Evolutionary conservation across 2,329 filamentous ascomycete species (phyloP).

Genomic region (Colletotrichum australisinense): DNA sequence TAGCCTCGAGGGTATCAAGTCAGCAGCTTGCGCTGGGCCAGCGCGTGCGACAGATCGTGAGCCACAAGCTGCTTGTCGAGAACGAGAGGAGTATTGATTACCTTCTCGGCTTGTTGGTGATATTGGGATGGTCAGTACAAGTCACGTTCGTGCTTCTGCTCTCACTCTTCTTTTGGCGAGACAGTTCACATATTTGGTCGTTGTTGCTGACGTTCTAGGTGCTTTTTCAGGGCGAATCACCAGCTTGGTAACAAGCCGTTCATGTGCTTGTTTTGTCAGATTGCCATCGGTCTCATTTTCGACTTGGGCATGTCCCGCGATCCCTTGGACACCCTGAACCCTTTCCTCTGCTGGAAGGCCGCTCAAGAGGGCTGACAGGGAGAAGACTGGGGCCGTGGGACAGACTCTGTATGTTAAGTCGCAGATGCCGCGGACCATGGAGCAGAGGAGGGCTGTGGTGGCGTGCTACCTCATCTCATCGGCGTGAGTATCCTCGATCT

Average conservation of each 20-base stretch:
- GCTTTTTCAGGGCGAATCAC: constrained; percentile 21
- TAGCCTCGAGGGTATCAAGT: constrained; percentile 38
- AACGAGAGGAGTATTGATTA: constrained; percentile 43
- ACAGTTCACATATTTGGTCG: no score
- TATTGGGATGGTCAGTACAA: constrained; percentile 41
- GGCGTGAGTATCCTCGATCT: neutral
- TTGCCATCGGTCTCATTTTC: constrained; percentile 55
- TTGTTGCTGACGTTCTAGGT: neutral
- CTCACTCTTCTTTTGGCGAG: neutral
- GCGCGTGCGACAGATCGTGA: constrained; percentile 41
- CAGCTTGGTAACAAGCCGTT: constrained; percentile 52
- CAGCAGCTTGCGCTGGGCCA: constrained; percentile 41
- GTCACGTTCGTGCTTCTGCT: neutral
- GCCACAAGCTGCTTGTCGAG: constrained; percentile 39
- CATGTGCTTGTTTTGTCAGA: constrained; percentile 54
- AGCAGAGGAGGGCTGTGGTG: constrained; percentile 38
- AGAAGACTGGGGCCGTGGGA: neutral
- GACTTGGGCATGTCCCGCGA: constrained; percentile 54
- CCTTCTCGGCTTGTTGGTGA: constrained; percentile 43
- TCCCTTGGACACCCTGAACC: constrained; percentile 20
- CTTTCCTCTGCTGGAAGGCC: constrained; percentile 32
- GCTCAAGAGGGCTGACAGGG: constrained; percentile 16
- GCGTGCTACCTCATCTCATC: constrained; percentile 33
- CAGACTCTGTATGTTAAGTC: neutral
- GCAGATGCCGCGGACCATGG: constrained; percentile 35